Evolutionary conservation across 1,139 yeast species (phyloP), one percentile per base, ranked within the genome.

Genomic region (Blastobotrys serpentis): DNA sequence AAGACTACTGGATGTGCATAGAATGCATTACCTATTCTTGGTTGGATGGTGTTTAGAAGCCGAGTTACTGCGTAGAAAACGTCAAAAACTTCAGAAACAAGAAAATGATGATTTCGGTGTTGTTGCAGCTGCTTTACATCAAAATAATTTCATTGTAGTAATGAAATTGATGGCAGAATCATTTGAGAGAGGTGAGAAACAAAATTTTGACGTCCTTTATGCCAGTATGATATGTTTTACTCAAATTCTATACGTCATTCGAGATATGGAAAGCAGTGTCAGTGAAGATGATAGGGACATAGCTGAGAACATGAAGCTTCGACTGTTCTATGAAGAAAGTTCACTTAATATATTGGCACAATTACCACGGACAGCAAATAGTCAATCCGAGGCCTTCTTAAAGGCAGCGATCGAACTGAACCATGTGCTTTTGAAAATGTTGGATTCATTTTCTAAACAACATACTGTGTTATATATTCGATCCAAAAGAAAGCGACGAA

Each of bases 161-260:
- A 72, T 81, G 42, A 75, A 78, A 16, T 72, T 78, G 52, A 69
- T 88, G 62, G 69, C 84, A 36, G 76, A 74, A 18, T 76, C 84
- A 7, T 69, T 65, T 47, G 80, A 77, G 14, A 58, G 60, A 26
- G 70, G 75, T 3, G 74, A 67, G 42, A 38, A 42, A 18, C 61
- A 62, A 38, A 60, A 60, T 43, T 55, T 58, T 42, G 64, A 62
- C 22, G 52, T 63, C 4, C 63, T 84, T 1, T 90, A 86, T 57
- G 86, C 89, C 0, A 79, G 84, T 1, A 77, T 87, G 78, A 72
- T 80, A 36, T 79, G 89, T 51, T 80, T 87, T 60, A 76, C 77
- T 36, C 87, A 86, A 55, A 67, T 89, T 37, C 65, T 92, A 4
- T 63, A 74, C 13, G 73, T 84, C 1, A 73, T 87, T 1, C 71